phyloP scores from a whole-genome alignment of 192 early-diverging fungal genomes.

The Phlyctochytrium planicorne region DNA sequence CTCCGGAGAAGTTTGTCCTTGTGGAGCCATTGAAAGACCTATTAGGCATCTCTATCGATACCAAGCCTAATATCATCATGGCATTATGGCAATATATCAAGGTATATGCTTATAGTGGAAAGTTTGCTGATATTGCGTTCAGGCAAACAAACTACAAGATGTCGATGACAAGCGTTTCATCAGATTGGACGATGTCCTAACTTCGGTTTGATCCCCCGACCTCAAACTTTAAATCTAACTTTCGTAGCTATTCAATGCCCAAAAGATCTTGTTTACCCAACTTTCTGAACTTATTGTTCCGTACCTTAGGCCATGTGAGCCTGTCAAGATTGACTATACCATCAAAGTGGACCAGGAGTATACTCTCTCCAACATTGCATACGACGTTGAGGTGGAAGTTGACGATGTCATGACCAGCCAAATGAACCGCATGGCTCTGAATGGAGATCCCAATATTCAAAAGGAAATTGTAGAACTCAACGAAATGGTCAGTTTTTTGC shows the following conservation, averaged over 20 bases:
- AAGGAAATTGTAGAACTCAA: constrained; percentile 44
- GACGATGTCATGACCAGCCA: constrained; percentile 71
- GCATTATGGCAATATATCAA: constrained; percentile 97
- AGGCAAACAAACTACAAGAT: constrained; percentile 88
- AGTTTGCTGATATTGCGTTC: neutral
- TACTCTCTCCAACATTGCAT: constrained; percentile 74
- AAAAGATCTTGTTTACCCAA: constrained; percentile 74
- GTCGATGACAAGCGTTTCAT: constrained; percentile 83
- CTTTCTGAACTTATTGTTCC: constrained; percentile 76
- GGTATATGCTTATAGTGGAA: constrained; percentile 38
- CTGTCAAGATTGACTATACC: constrained; percentile 87
- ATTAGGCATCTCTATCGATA: constrained; percentile 75
- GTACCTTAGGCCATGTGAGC: constrained; percentile 78
- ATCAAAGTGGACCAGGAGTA: constrained; percentile 79
- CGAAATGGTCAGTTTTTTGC: constrained; percentile 38
- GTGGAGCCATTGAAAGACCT: constrained; percentile 70
- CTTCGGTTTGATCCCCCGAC: constrained; percentile 46
- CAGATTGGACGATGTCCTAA: constrained; percentile 75
- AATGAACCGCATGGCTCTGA: constrained; percentile 37
- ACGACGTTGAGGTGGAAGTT: constrained; percentile 89
- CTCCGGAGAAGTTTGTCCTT: constrained; percentile 78
- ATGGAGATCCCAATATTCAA: constrained; percentile 20
- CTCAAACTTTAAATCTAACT: neutral
- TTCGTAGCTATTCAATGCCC: constrained; percentile 61
- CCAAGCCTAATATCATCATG: constrained; percentile 72